These are phyloP conservation scores for Fragilaria crotonensis DNA, from an alignment of 108 stramenopile species.

Conservation along the genomic window DNA sequence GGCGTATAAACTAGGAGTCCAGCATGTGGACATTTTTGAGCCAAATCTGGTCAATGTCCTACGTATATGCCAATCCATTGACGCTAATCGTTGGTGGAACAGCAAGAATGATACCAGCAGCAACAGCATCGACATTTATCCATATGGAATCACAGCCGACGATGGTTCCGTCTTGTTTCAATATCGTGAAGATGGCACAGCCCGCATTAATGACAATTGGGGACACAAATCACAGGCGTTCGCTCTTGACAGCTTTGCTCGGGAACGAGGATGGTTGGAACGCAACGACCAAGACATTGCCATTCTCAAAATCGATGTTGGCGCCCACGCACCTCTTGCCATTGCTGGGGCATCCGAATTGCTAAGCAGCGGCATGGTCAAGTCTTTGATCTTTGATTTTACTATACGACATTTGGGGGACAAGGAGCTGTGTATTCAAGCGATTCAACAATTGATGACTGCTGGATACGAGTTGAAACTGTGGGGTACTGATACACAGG, in stretches of 20 bases:
- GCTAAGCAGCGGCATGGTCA: neutral
- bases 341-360: neutral
- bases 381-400: neutral
- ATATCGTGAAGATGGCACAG: neutral
- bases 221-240: neutral
- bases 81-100: neutral
- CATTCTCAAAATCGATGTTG: neutral
- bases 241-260: neutral
- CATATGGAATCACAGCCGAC: neutral
- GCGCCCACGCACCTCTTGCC: neutral
- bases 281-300: neutral
- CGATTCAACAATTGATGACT: neutral
- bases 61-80: constrained; percentile 28
- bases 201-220: neutral
- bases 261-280: neutral
- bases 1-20: constrained; percentile 20
- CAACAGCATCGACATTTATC: neutral
- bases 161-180: neutral
- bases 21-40: constrained; percentile 29
- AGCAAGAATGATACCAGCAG: too few species aligned
- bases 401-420: neutral
- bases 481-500: neutral
- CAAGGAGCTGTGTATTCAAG: neutral
- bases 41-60: constrained; percentile 34
- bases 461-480: neutral